Conservation (phyloP, 208 protist genomes). For the Leishmania lainsoni region DNA sequence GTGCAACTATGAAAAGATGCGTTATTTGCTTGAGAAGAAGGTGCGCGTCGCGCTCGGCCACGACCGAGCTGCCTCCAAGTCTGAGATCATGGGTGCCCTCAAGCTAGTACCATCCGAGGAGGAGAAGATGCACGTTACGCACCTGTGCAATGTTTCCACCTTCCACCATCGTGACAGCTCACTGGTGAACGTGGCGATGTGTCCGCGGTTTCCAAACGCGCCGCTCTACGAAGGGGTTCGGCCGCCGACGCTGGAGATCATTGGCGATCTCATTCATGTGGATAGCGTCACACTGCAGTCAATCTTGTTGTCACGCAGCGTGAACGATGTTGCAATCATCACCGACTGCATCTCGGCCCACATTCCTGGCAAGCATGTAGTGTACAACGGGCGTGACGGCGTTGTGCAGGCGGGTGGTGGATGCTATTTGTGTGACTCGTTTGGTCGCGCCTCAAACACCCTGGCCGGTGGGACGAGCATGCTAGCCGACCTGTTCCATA, state of each 20-base stretch:
- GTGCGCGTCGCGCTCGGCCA: slow-evolving; percentile 62
- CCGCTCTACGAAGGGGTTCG: slow-evolving; percentile 49
- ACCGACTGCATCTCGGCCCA: slow-evolving; percentile 73
- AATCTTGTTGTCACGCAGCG: slow-evolving; percentile 40
- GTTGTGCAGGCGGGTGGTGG: slow-evolving; percentile 61
- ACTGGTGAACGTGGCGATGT: slow-evolving; percentile 63
- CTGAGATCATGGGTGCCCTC: slow-evolving; percentile 61
- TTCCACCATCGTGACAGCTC: slow-evolving; percentile 72
- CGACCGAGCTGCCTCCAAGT: slow-evolving; percentile 55
- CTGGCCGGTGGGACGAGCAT: slow-evolving; percentile 63
- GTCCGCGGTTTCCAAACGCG: slow-evolving; percentile 53
- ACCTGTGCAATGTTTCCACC: slow-evolving; percentile 73
- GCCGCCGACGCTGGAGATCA: slow-evolving; percentile 70
- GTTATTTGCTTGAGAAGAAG: slow-evolving; percentile 42
- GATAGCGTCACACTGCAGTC: slow-evolving; percentile 62
- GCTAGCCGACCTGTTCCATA: slow-evolving; percentile 68
- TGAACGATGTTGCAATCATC: slow-evolving; percentile 63
- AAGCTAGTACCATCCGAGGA: slow-evolving; percentile 37
- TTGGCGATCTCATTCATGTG: slow-evolving; percentile 64
- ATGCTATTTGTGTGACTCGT: slow-evolving; percentile 61
- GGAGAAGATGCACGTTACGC: slow-evolving; percentile 61
- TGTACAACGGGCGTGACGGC: slow-evolving; percentile 64
- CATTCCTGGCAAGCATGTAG: slow-evolving; percentile 50
- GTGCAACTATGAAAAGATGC: slow-evolving; percentile 51
- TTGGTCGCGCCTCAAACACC: slow-evolving; percentile 49